Evolutionary conservation across 2,329 filamentous ascomycete genomes (phyloP).

Genomic region (Xylariaceae sp.): DNA sequence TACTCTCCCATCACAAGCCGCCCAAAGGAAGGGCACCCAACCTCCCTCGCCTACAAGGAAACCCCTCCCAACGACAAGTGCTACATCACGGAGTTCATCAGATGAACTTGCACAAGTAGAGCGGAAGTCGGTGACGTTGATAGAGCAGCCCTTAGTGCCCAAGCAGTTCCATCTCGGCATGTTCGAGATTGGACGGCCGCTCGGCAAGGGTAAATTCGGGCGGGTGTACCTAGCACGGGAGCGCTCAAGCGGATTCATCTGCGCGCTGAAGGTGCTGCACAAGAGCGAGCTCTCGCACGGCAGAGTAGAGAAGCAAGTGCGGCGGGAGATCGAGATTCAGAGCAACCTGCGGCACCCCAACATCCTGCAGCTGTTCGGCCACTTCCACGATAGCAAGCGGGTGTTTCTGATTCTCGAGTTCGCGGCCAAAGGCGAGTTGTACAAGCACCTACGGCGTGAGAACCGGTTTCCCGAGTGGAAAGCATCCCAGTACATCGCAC

Average conservation of each 20-base stretch:
- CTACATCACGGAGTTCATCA: slow-evolving; percentile 36
- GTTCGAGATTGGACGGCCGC: slow-evolving; percentile 88
- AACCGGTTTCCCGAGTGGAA: slow-evolving; percentile 84
- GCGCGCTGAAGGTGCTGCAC: slow-evolving; percentile 84
- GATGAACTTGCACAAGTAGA: slow-evolving; percentile 59
- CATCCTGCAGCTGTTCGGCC: slow-evolving; percentile 81
- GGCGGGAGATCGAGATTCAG: slow-evolving; percentile 89
- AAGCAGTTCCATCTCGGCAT: slow-evolving; percentile 86
- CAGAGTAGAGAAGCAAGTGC: slow-evolving; percentile 82
- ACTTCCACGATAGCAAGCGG: slow-evolving; percentile 88
- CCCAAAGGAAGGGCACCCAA: slow-evolving; percentile 56
- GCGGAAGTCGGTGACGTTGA: slow-evolving; percentile 57
- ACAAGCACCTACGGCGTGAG: slow-evolving; percentile 83
- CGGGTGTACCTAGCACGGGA: slow-evolving; percentile 86
- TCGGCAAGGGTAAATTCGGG: slow-evolving; percentile 88
- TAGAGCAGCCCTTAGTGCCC: slow-evolving; percentile 61
- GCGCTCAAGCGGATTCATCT: slow-evolving; percentile 79
- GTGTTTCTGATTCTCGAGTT: slow-evolving; percentile 89
- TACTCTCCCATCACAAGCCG: slow-evolving; percentile 70
- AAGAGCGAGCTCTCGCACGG: slow-evolving; percentile 82
- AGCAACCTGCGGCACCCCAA: slow-evolving; percentile 86
- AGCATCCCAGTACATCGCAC: slow-evolving; percentile 84
- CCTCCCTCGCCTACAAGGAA: slow-evolving; percentile 60
- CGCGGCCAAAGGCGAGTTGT: slow-evolving; percentile 83
- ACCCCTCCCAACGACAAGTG: slow-evolving; percentile 48